Percentiles rank a stretch among this genome's conserved stretches.
Evolutionary conservation across 2,329 filamentous ascomycete genomes (phyloP).

Genomic region (Graphilbum ipis-grandicollis): DNA sequence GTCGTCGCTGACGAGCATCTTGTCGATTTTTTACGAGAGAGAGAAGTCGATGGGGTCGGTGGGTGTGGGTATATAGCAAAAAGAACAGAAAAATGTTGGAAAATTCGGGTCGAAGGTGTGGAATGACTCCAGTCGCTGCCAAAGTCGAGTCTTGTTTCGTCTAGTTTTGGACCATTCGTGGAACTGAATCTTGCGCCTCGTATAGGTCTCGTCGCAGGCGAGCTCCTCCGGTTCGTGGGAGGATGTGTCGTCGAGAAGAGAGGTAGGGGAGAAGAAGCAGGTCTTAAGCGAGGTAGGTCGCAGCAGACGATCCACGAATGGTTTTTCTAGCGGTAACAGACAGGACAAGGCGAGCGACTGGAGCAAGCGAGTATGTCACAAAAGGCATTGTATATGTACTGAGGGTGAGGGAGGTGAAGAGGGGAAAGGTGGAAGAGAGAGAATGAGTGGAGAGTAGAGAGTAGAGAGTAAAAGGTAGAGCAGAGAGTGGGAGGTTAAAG

Average conservation of each 20-base stretch:
- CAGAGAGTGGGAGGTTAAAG: background rate
- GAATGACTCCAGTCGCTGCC: constrained; percentile 9
- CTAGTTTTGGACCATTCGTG: constrained; percentile 9
- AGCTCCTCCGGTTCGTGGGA: background rate
- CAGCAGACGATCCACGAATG: constrained; percentile 33
- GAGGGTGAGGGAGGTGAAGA: constrained; percentile 3
- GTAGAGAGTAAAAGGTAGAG: background rate
- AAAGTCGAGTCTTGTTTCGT: constrained; percentile 9
- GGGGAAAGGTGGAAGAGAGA: background rate
- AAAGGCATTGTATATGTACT: constrained; percentile 35
- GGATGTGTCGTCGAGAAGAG: constrained; percentile 1
- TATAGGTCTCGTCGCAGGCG: constrained; percentile 4
- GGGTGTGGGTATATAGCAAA: constrained; percentile 6
- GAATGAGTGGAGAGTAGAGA: constrained; percentile 4
- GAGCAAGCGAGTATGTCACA: constrained; percentile 30
- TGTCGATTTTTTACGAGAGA: too few species aligned
- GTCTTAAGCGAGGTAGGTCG: constrained; percentile 21
- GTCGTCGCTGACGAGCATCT: constrained; percentile 40
- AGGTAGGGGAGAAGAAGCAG: constrained; percentile 13
- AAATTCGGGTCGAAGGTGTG: too few species aligned
- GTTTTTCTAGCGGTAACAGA: constrained; percentile 28
- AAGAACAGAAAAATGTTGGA: background rate
- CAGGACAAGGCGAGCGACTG: constrained; percentile 47
- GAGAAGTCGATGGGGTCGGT: constrained; percentile 10
- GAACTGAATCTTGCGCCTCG: constrained; percentile 8